A percentile compares a stretch with the other conserved stretches of the same genome.
Conservation (phyloP, 495 filamentous ascomycete genomes). For the Hypoxylon fuscum region DNA sequence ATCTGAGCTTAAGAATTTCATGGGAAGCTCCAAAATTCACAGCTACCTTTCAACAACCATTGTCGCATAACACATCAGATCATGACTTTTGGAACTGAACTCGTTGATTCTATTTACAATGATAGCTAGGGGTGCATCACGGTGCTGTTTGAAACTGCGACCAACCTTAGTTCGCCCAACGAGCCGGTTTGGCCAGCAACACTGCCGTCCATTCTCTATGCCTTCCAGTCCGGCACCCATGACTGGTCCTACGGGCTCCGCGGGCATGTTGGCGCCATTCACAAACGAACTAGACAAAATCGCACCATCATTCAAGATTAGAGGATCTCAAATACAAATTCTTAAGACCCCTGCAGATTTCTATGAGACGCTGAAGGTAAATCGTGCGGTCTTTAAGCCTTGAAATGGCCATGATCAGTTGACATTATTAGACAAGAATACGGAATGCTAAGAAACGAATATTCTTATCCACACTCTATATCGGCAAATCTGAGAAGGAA, state of each 20-base stretch:
- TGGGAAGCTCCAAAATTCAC: constrained; percentile 5
- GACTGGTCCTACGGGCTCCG: constrained; percentile 38
- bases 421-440: constrained; percentile 73
- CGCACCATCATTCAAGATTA: constrained; percentile 86
- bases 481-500: constrained; percentile 93
- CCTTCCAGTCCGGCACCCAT: constrained; percentile 44
- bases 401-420: constrained; percentile 24
- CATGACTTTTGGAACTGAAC: neutral
- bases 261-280: constrained; percentile 69
- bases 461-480: constrained; percentile 94
- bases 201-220: constrained; percentile 54
- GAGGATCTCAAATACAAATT: constrained; percentile 81
- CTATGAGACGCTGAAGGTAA: constrained; percentile 86
- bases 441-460: constrained; percentile 77
- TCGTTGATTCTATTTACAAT: constrained; percentile 17
- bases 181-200: constrained; percentile 41
- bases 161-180: constrained; percentile 26
- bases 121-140: constrained; percentile 38
- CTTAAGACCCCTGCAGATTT: constrained; percentile 83
- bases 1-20: neutral
- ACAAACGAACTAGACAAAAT: constrained; percentile 86
- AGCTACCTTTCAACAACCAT: neutral
- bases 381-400: constrained; percentile 14
- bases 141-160: constrained; percentile 43
- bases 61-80: neutral